Percentiles rank a stretch among this genome's conserved stretches.
Conservation (phyloP, 1,284 basidiomycete genomes). For the Boletus albobrunnescens region DNA sequence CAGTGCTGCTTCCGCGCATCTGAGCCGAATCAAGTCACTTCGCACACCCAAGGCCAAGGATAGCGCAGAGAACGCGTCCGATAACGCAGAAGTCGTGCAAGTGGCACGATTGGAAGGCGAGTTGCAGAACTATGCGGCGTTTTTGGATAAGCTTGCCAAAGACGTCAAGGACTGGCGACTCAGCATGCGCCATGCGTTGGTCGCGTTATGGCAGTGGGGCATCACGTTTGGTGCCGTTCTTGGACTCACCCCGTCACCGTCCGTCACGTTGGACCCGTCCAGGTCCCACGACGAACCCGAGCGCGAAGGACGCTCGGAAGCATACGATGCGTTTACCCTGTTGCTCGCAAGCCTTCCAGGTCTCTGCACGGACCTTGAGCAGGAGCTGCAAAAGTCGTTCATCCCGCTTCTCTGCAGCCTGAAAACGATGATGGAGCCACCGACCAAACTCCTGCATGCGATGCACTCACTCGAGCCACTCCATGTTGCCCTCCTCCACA, state of each 20-base stretch:
- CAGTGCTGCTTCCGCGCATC: slow-evolving; percentile 47
- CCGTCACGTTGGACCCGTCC: slow-evolving; percentile 15
- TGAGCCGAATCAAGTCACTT: slow-evolving; percentile 56
- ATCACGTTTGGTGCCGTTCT: slow-evolving; percentile 8
- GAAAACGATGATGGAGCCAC: slow-evolving; percentile 53
- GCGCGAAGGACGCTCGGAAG: slow-evolving; percentile 43
- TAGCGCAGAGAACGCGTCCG: slow-evolving; percentile 22
- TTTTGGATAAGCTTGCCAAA: slow-evolving; percentile 57
- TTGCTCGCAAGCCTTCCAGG: slow-evolving; percentile 55
- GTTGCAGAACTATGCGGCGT: slow-evolving; percentile 49
- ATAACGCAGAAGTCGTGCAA: slow-evolving; percentile 47
- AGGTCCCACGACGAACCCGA: slow-evolving; percentile 17
- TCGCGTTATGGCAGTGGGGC: slow-evolving; percentile 55
- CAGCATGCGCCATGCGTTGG: slow-evolving; percentile 31
- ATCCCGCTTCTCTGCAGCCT: slow-evolving; percentile 54
- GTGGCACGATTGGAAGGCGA: slow-evolving; percentile 55
- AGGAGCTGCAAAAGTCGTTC: slow-evolving; percentile 48
- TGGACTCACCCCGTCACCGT: slow-evolving; percentile 42
- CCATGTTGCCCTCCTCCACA: slow-evolving; percentile 61
- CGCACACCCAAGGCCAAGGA: slow-evolving; percentile 31
- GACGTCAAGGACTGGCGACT: slow-evolving; percentile 59
- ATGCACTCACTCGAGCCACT: slow-evolving; percentile 68
- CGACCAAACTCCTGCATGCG: slow-evolving; percentile 60
- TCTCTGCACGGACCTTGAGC: slow-evolving; percentile 51
- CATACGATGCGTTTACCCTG: slow-evolving; percentile 67